Conservation (phyloP, 2,329 filamentous ascomycete genomes). For the Blastomyces percursus region DNA sequence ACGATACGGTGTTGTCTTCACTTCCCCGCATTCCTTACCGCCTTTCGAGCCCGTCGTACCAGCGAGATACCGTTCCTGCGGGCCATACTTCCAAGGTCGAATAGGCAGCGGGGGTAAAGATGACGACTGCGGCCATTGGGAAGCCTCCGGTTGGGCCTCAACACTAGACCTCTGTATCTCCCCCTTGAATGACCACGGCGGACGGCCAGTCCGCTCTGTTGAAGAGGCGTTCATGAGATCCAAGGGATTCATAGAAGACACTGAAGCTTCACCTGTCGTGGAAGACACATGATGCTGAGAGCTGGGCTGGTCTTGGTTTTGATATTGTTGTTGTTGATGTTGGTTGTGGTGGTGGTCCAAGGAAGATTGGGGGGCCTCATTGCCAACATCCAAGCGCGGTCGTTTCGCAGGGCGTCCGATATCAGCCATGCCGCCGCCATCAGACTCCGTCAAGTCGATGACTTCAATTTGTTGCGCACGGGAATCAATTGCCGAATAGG, state of each 20-base stretch:
- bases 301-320: neutral
- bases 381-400: constrained; percentile 26
- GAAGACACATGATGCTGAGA: constrained; percentile 10
- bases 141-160: constrained; percentile 11
- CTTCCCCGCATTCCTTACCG: constrained; percentile 21
- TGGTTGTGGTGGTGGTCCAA: constrained; percentile 2
- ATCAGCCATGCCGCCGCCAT: constrained; percentile 22
- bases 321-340: neutral
- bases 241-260: constrained; percentile 1
- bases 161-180: constrained; percentile 26
- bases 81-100: constrained; percentile 26
- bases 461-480: constrained; percentile 23
- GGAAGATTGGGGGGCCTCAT: constrained; percentile 10
- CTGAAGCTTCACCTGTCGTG: neutral
- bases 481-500: constrained; percentile 17
- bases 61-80: constrained; percentile 13
- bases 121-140: constrained; percentile 1
- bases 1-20: constrained; percentile 32
- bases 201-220: constrained; percentile 27
- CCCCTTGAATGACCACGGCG: constrained; percentile 32
- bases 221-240: constrained; percentile 22
- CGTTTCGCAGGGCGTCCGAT: constrained; percentile 28
- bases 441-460: constrained; percentile 28
- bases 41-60: constrained; percentile 16
- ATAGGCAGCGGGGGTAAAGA: constrained; percentile 29